Conservation (phyloP, 306 rosid species). For the Luffa aegyptiaca region DNA sequence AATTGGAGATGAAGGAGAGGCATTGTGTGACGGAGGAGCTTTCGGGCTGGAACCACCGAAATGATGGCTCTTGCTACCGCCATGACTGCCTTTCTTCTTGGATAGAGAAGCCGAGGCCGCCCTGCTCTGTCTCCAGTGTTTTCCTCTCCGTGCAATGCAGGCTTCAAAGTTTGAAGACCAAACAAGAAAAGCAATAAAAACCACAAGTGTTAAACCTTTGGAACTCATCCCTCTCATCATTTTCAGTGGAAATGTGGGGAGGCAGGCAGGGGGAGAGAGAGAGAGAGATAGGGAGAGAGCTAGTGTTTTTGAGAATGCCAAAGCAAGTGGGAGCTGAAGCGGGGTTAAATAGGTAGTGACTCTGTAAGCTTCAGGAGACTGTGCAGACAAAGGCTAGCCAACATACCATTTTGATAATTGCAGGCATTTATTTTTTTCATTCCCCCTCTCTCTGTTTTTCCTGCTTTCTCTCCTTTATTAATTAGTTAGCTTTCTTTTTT, state of each 20-base stretch:
- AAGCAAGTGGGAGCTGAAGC: slow-evolving; percentile 8
- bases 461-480: background rate
- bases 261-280: background rate
- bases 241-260: background rate
- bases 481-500: slow-evolving; percentile 6
- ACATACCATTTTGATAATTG: slow-evolving; percentile 5
- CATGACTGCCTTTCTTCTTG: slow-evolving; percentile 52
- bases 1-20: slow-evolving; percentile 16
- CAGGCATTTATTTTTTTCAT: slow-evolving; percentile 1
- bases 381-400: slow-evolving; percentile 7
- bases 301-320: background rate
- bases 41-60: slow-evolving; percentile 55
- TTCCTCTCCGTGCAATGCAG: slow-evolving; percentile 86
- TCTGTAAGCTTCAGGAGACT: slow-evolving; percentile 8
- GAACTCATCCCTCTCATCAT: slow-evolving; percentile 56
- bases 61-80: slow-evolving; percentile 25
- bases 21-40: slow-evolving; percentile 7
- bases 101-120: slow-evolving; percentile 36
- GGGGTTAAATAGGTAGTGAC: slow-evolving; percentile 10
- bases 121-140: slow-evolving; percentile 72
- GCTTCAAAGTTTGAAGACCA: slow-evolving; percentile 71
- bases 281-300: slow-evolving; percentile 6
- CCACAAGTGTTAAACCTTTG: slow-evolving; percentile 40
- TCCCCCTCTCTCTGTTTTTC: slow-evolving; percentile 1
- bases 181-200: slow-evolving; percentile 42